Percentiles rank a stretch among this genome's conserved stretches.
Conservation (phyloP, 2,329 filamentous ascomycete genomes). For the Neofusicoccum cordaticola region DNA sequence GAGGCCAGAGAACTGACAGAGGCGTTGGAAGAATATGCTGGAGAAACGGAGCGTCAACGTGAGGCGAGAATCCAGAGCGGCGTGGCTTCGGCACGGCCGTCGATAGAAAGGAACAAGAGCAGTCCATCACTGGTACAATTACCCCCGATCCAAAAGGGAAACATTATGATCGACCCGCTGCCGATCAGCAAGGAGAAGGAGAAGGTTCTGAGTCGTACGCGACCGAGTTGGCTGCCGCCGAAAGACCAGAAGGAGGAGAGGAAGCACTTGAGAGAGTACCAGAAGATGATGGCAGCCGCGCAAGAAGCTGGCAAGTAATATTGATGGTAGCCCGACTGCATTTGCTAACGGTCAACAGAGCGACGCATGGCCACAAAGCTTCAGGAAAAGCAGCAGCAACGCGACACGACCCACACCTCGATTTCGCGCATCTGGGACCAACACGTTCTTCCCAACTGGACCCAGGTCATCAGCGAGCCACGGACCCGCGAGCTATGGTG, state of each 20-base stretch:
- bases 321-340: background rate
- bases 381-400: conserved; percentile 52
- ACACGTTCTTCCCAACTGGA: conserved; percentile 74
- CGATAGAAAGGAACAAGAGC: conserved; percentile 50
- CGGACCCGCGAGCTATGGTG: conserved; percentile 77
- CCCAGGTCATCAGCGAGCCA: conserved; percentile 64
- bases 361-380: conserved; percentile 49
- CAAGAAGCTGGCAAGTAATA: conserved; percentile 53
- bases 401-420: conserved; percentile 50
- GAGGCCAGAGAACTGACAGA: conserved; percentile 75
- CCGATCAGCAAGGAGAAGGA: conserved; percentile 85
- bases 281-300: conserved; percentile 72
- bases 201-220: conserved; percentile 71
- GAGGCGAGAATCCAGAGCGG: conserved; percentile 54
- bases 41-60: conserved; percentile 53
- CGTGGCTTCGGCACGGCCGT: conserved; percentile 31
- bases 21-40: conserved; percentile 75
- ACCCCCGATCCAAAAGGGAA: conserved; percentile 67
- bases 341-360: conserved; percentile 34
- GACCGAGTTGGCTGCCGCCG: conserved; percentile 80
- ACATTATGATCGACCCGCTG: conserved; percentile 80
- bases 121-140: conserved; percentile 50
- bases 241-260: conserved; percentile 90
- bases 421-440: conserved; percentile 68
- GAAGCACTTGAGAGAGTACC: conserved; percentile 80